Evolutionary conservation across 2,329 filamentous ascomycete genomes (phyloP), one percentile per base, ranked within the genome.

Genomic region (Acrocalymma vagum): DNA sequence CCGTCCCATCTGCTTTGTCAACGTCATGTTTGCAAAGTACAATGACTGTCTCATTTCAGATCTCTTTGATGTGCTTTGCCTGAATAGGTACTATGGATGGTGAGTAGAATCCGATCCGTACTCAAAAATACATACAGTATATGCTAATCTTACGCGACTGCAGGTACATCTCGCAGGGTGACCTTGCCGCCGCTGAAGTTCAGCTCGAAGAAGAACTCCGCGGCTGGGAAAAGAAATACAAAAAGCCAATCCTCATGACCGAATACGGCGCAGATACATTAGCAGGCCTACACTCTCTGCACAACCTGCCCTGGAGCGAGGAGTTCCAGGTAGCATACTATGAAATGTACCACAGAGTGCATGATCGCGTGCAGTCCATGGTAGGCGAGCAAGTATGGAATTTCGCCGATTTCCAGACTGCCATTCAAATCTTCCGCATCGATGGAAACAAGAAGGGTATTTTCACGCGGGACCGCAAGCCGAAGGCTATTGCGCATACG

Each of bases 71-170:
- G 33, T 42, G 6, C 17, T 42, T 7, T 37, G 25, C 23, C 28
- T 42, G 5, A 42, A 42, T 28, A 13, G 39, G 16, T 42, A 42
- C 27, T 42, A 37, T 21, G 39, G 39, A 5, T 42, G 39, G 39
- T 42, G 38, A 26, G 33, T 25, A 16, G 14, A 13, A 4, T 27
- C 13, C 11, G 39, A 33, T 6, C 32, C 37, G 20, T n/a, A n/a
- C n/a, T n/a, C n/a, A n/a, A n/a, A n/a, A n/a, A n/a, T n/a, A n/a
- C n/a, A n/a, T n/a, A n/a, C n/a, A n/a, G n/a, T n/a, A n/a, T n/a
- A n/a, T n/a, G n/a, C n/a, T n/a, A n/a, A n/a, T n/a, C n/a, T n/a
- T n/a, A n/a, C n/a, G n/a, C n/a, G n/a, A n/a, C n/a, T n/a, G n/a
- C n/a, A n/a, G n/a, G n/a, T n/a, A n/a, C n/a, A n/a, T n/a, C n/a